Conservation (phyloP, 192 early-diverging fungal genomes). For the Coemansia asiatica region DNA sequence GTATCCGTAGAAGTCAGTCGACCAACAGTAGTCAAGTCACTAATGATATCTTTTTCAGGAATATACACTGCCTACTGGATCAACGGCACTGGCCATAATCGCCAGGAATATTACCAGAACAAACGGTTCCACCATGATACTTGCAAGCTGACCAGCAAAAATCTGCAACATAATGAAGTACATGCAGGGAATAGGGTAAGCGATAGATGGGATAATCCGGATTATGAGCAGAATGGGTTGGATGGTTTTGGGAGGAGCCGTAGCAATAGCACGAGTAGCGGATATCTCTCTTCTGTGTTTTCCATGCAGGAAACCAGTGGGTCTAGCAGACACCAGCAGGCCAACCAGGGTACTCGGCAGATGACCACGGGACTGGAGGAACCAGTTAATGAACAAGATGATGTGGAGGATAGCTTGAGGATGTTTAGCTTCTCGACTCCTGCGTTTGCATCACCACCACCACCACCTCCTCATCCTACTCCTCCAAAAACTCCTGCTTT, state of each 20-base stretch:
- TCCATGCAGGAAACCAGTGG: neutral
- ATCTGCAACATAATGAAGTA: constrained; percentile 11
- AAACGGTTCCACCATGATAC: constrained; percentile 31
- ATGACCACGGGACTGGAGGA: neutral
- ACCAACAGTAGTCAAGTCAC: constrained; percentile 24
- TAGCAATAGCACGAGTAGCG: constrained; percentile 23
- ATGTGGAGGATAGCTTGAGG: neutral
- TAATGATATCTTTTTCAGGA: constrained; percentile 25
- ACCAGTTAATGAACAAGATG: neutral
- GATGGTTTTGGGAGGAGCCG: constrained; percentile 3
- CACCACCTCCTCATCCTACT: neutral
- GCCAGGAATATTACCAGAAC: constrained; percentile 34
- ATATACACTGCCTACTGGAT: constrained; percentile 36
- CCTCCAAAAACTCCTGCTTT: neutral
- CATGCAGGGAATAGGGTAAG: neutral
- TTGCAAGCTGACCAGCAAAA: constrained; percentile 8
- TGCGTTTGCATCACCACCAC: neutral
- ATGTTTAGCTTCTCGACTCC: too few species aligned
- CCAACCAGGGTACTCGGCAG: neutral
- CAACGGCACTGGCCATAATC: constrained; percentile 19
- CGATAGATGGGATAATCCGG: neutral
- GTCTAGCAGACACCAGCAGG: neutral
- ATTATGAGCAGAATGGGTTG: neutral
- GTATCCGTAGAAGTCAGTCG: constrained; percentile 10
- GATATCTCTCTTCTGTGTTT: neutral